Evolutionary conservation across 768 basidiomycete genomes (phyloP).

Genomic region (Boletus reticulatus): DNA sequence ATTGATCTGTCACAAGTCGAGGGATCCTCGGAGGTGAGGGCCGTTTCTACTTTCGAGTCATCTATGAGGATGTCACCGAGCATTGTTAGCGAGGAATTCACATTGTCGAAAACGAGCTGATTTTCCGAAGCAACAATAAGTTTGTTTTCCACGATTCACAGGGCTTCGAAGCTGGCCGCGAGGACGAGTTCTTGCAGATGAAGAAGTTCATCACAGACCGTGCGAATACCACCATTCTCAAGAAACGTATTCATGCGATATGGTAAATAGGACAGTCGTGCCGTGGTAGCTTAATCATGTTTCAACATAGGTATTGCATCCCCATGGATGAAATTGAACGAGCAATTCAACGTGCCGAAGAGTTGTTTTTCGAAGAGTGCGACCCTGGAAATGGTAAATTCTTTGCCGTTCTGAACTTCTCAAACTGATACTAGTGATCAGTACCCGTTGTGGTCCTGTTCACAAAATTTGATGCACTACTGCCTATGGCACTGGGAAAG

Average conservation of each 20-base stretch:
- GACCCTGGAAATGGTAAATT: neutral
- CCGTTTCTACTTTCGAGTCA: no score
- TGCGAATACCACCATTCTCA: neutral
- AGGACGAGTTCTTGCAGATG: neutral
- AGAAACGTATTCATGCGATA: slow-evolving; percentile 6
- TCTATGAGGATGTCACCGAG: no score
- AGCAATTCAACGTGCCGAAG: neutral
- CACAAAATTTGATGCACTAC: slow-evolving; percentile 9
- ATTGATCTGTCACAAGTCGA: neutral
- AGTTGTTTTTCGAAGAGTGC: slow-evolving; percentile 1
- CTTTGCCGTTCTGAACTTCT: neutral
- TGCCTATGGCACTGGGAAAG: neutral
- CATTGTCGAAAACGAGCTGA: neutral
- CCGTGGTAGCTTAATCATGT: no score
- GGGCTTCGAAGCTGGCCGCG: slow-evolving; percentile 5
- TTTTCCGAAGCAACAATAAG: slow-evolving; percentile 1
- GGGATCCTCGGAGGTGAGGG: neutral
- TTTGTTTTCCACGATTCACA: slow-evolving; percentile 3
- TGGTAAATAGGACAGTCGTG: neutral
- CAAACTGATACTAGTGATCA: neutral
- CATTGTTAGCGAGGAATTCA: neutral
- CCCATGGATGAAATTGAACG: slow-evolving; percentile 5
- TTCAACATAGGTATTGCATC: slow-evolving; percentile 2
- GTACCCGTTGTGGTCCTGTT: slow-evolving; percentile 8
- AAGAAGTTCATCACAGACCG: slow-evolving; percentile 7